A percentile compares a stretch with the other conserved stretches of the same genome.
Conservation (phyloP, 305 asterid genomes). For the Fraxinus greggii region DNA sequence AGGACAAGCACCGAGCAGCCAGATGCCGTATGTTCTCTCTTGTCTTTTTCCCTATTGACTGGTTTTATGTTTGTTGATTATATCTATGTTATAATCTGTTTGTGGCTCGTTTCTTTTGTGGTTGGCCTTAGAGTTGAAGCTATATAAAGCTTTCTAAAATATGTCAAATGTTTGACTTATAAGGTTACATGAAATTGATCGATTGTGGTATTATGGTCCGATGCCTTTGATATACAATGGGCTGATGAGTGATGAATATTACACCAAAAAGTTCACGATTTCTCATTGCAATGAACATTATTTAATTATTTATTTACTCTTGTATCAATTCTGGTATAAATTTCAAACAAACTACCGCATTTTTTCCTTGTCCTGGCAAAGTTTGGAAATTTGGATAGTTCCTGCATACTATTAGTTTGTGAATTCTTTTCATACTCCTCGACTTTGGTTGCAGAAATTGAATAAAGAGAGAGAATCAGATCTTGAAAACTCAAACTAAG, state of each 20-base stretch:
- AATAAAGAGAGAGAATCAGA: background rate
- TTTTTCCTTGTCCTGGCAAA: background rate
- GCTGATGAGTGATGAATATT: background rate
- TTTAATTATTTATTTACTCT: background rate
- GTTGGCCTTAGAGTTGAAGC: background rate
- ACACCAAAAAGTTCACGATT: background rate
- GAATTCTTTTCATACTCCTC: background rate
- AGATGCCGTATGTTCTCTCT: slow-evolving; percentile 50
- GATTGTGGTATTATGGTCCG: background rate
- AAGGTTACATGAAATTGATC: background rate
- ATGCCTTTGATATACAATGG: background rate
- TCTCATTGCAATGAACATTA: background rate
- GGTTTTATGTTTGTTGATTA: background rate
- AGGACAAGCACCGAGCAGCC: slow-evolving; percentile 50
- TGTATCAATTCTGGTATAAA: background rate
- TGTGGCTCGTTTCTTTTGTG: background rate
- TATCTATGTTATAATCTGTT: background rate
- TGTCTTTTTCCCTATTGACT: background rate
- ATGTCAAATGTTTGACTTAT: background rate
- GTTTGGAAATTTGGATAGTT: background rate
- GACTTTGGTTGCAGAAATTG: background rate
- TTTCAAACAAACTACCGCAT: background rate
- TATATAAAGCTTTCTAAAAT: background rate
- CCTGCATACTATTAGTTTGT: background rate
- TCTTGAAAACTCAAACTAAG: background rate